These are phyloP conservation scores for Simplicillium sp. DNA, from an alignment of 2,329 filamentous ascomycete species.

Conservation along the genomic window DNA sequence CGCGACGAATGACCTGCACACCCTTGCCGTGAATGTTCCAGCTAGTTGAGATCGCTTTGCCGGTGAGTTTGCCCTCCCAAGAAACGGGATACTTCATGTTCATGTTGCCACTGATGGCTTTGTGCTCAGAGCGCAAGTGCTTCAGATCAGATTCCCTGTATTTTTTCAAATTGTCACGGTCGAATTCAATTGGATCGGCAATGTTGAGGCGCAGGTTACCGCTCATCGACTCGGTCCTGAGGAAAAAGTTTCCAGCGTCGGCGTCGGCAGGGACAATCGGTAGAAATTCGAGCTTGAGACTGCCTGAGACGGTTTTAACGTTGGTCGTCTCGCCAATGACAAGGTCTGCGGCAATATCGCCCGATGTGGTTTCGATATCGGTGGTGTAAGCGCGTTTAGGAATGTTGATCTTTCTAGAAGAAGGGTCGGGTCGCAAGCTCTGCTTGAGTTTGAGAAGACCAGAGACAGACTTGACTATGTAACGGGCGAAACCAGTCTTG, in stretches of 20 bases:
- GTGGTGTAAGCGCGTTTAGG: conserved; percentile 38
- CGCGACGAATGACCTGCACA: conserved; percentile 21
- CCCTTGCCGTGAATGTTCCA: conserved; percentile 31
- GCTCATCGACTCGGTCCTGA: conserved; percentile 34
- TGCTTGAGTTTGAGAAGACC: conserved; percentile 32
- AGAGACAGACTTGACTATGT: conserved; percentile 32
- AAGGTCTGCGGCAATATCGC: conserved; percentile 28
- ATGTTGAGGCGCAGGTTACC: conserved; percentile 28
- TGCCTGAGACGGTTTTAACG: conserved; percentile 30
- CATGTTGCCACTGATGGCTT: conserved; percentile 32
- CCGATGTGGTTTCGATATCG: conserved; percentile 32
- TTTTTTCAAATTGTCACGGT: not conserved
- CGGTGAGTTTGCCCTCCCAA: conserved; percentile 38
- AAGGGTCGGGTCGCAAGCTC: conserved; percentile 19
- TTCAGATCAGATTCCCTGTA: conserved; percentile 15
- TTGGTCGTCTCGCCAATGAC: conserved; percentile 26
- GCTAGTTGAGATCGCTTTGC: conserved; percentile 28
- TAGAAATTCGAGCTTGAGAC: conserved; percentile 28
- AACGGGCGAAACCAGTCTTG: conserved; percentile 25
- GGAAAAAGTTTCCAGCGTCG: conserved; percentile 8
- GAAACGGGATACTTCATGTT: conserved; percentile 33
- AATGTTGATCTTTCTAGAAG: conserved; percentile 14
- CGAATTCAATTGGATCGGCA: conserved; percentile 33
- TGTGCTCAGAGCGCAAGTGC: conserved; percentile 30
- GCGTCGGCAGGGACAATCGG: conserved; percentile 28